phyloP scores from a whole-genome alignment of 805 yeast species.

The Candida multigemmis region DNA sequence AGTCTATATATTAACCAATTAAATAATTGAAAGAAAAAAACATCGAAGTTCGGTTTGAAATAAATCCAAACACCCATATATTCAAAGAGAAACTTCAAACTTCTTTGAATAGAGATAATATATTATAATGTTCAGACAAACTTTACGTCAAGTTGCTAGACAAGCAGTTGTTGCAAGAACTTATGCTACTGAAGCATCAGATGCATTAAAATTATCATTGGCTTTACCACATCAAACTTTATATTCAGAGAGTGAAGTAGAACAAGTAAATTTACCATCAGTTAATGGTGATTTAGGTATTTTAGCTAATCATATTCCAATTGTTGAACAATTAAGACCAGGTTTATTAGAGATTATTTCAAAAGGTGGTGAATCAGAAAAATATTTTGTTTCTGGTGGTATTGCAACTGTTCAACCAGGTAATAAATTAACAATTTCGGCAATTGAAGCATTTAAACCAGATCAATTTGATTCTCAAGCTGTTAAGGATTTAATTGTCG shows the following conservation, averaged over 20 bases:
- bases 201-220: conserved; percentile 76
- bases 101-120: conserved; percentile 1
- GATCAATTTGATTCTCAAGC: conserved; percentile 77
- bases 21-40: conserved; percentile 8
- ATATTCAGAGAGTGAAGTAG: conserved; percentile 46
- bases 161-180: conserved; percentile 58
- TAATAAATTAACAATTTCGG: conserved; percentile 80
- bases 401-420: conserved; percentile 95
- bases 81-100: not conserved
- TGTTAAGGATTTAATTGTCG: conserved; percentile 73
- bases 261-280: conserved; percentile 91
- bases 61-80: not conserved
- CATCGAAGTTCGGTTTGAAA: not conserved
- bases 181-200: conserved; percentile 80
- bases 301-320: conserved; percentile 95
- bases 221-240: conserved; percentile 83
- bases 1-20: conserved; percentile 26
- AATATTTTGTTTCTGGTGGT: conserved; percentile 92
- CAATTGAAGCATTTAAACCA: conserved; percentile 91
- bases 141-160: conserved; percentile 53
- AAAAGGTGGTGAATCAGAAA: conserved; percentile 58
- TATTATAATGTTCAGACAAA: conserved; percentile 49
- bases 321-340: conserved; percentile 91
- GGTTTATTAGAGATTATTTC: conserved; percentile 91
- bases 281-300: conserved; percentile 95